These are phyloP conservation scores for Panicum virgatum DNA, from an alignment of 202 grass and related monocot species.

Conservation along the genomic window DNA sequence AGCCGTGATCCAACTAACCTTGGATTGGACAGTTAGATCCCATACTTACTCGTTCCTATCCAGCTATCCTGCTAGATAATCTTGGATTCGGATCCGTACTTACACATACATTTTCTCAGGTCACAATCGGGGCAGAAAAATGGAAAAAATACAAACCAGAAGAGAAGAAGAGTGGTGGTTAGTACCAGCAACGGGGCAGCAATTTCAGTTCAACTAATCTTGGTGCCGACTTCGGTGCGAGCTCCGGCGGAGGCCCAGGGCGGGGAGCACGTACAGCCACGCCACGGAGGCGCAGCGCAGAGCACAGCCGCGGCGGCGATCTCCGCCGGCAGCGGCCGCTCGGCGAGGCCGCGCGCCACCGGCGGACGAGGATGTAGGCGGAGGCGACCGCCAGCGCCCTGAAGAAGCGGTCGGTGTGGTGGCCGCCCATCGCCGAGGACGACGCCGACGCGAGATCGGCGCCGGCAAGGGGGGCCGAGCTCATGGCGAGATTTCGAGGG, in stretches of 20 bases:
- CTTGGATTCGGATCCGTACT: neutral
- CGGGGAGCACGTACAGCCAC: constrained; percentile 40
- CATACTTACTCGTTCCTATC: neutral
- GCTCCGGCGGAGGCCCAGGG: neutral
- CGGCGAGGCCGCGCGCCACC: constrained; percentile 35
- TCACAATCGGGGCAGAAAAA: neutral
- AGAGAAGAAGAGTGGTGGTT: neutral
- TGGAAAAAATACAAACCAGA: neutral
- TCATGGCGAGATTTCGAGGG: neutral
- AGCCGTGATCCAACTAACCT: neutral
- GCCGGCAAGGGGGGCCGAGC: constrained; percentile 4
- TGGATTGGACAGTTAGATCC: neutral
- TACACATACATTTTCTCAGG: neutral
- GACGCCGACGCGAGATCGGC: neutral
- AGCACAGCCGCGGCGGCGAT: constrained; percentile 35
- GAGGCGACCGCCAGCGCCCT: constrained; percentile 29
- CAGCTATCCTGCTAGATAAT: neutral
- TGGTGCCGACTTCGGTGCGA: neutral
- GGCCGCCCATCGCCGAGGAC: neutral
- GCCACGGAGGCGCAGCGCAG: constrained; percentile 29
- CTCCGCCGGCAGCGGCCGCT: constrained; percentile 41
- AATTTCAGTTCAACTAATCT: constrained; percentile 8
- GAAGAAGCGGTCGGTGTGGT: constrained; percentile 29
- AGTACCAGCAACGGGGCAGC: neutral
- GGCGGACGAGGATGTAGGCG: constrained; percentile 41